A percentile compares a stretch with the other conserved stretches of the same genome.
These are phyloP conservation scores for Decorospora gaudefroyi DNA, from an alignment of 2,329 filamentous ascomycete species.

Conservation along the genomic window DNA sequence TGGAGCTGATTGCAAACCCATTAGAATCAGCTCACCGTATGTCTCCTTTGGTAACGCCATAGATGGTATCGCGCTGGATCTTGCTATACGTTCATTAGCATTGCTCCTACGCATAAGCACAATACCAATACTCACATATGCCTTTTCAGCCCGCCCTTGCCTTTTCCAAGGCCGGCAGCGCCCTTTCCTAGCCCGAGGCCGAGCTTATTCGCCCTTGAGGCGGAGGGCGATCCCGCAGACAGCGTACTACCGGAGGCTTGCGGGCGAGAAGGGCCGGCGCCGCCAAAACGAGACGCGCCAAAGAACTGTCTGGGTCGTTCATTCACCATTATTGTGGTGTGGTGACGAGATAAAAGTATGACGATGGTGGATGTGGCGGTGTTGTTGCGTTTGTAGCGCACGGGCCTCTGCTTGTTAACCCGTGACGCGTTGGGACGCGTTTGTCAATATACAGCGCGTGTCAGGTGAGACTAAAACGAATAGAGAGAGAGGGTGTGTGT, in stretches of 20 bases:
- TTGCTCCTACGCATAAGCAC: background rate
- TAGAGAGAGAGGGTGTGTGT: background rate
- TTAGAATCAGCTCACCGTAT: constrained; percentile 38
- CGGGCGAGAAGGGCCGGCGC: constrained; percentile 6
- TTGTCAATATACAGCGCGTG: constrained; percentile 12
- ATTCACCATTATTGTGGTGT: constrained; percentile 19
- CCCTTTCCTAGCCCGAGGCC: constrained; percentile 31
- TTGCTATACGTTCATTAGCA: constrained; percentile 31
- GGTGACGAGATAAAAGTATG: background rate
- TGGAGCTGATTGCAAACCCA: too few species aligned
- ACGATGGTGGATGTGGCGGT: constrained; percentile 1
- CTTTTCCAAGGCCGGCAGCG: constrained; percentile 21
- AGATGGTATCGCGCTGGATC: constrained; percentile 39
- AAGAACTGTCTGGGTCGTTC: constrained; percentile 14
- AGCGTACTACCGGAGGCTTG: background rate
- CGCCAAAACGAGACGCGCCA: constrained; percentile 15
- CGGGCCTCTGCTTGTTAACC: background rate
- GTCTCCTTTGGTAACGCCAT: constrained; percentile 43
- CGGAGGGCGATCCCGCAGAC: background rate
- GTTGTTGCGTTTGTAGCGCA: constrained; percentile 5
- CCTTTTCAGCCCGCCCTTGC: constrained; percentile 25
- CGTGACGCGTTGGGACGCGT: constrained; percentile 20
- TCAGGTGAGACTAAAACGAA: constrained; percentile 20
- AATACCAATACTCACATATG: constrained; percentile 29
- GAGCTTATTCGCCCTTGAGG: constrained; percentile 18